A percentile compares a stretch with the other conserved stretches of the same genome.
These are phyloP conservation scores for Vachellia pachyceras DNA, from an alignment of 306 rosid genomes.

Conservation along the genomic window DNA sequence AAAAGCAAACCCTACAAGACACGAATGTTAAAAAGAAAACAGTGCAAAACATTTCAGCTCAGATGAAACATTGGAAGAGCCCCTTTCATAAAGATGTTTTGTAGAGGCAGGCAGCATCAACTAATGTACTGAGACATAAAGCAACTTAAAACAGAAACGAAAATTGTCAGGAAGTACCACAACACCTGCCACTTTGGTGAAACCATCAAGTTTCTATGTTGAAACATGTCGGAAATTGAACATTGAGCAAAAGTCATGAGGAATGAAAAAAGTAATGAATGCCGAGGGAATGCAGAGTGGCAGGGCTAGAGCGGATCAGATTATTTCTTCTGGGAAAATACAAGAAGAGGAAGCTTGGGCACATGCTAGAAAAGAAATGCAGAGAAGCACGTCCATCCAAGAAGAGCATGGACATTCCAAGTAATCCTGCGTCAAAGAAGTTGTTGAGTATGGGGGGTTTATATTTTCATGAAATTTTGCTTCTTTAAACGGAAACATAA, in stretches of 20 bases:
- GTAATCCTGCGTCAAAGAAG: slow-evolving; percentile 96
- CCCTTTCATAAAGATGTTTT: slow-evolving; percentile 25
- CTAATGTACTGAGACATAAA: slow-evolving; percentile 37
- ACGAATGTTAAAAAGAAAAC: slow-evolving; percentile 41
- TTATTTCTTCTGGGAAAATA: slow-evolving; percentile 76
- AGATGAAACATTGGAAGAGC: slow-evolving; percentile 18
- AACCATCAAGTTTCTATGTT: slow-evolving; percentile 77
- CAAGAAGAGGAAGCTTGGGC: slow-evolving; percentile 77
- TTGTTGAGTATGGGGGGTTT: slow-evolving; percentile 70
- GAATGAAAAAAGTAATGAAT: slow-evolving; percentile 89
- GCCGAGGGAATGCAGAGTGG: slow-evolving; percentile 80
- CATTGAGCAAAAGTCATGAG: slow-evolving; percentile 86
- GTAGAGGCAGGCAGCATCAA: slow-evolving; percentile 38
- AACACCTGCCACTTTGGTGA: slow-evolving; percentile 84
- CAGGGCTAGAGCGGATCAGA: slow-evolving; percentile 78
- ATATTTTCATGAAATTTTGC: slow-evolving; percentile 53
- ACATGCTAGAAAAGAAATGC: slow-evolving; percentile 88
- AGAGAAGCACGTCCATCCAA: slow-evolving; percentile 82
- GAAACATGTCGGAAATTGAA: slow-evolving; percentile 90
- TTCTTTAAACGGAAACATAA: slow-evolving; percentile 58
- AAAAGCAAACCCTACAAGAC: slow-evolving; percentile 74
- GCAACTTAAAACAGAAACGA: slow-evolving; percentile 38
- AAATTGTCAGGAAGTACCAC: slow-evolving; percentile 67
- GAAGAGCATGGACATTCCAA: slow-evolving; percentile 88
- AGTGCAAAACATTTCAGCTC: slow-evolving; percentile 27